Percentiles rank a stretch among this genome's conserved stretches.
Evolutionary conservation across 805 yeast genomes (phyloP).

Genomic region (Saturnispora halmiae): DNA sequence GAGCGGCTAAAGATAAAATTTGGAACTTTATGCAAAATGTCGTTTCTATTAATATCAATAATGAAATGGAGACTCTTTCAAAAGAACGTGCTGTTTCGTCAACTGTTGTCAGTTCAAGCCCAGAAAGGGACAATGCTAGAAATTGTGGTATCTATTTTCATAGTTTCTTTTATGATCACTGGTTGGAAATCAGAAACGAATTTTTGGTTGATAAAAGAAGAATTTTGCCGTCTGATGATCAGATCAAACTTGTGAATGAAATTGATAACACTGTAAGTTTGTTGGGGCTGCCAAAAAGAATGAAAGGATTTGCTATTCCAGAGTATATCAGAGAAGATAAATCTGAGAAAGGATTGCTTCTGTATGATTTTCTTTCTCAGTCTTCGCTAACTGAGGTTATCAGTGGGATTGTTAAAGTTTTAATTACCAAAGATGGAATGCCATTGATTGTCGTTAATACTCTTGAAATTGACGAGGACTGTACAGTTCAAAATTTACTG

Average conservation of each 20-base stretch:
- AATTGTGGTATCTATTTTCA: slow-evolving; percentile 30
- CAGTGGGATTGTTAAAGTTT: slow-evolving; percentile 46
- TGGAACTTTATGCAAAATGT: slow-evolving; percentile 33
- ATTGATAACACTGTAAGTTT: slow-evolving; percentile 40
- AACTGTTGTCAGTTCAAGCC: background rate
- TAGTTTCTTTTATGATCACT: slow-evolving; percentile 41
- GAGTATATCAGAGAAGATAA: slow-evolving; percentile 40
- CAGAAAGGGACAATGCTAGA: background rate
- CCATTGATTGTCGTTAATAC: slow-evolving; percentile 52
- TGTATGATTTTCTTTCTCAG: slow-evolving; percentile 68
- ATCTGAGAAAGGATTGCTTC: slow-evolving; percentile 38
- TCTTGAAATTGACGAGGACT: slow-evolving; percentile 28
- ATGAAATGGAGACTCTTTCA: slow-evolving; percentile 9
- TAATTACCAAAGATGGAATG: slow-evolving; percentile 62
- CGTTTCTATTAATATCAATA: slow-evolving; percentile 15
- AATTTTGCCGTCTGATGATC: slow-evolving; percentile 15
- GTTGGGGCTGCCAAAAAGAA: slow-evolving; percentile 53
- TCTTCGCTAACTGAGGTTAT: slow-evolving; percentile 48
- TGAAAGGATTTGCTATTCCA: slow-evolving; percentile 49
- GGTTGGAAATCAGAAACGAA: slow-evolving; percentile 26
- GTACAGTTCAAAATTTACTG: slow-evolving; percentile 42
- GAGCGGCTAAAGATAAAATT: slow-evolving; percentile 32
- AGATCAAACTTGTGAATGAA: slow-evolving; percentile 26
- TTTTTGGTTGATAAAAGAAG: slow-evolving; percentile 17
- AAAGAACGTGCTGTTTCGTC: background rate